These are phyloP conservation scores for Lentinus tigrinus DNA, from an alignment of 768 basidiomycete species.

Conservation along the genomic window DNA sequence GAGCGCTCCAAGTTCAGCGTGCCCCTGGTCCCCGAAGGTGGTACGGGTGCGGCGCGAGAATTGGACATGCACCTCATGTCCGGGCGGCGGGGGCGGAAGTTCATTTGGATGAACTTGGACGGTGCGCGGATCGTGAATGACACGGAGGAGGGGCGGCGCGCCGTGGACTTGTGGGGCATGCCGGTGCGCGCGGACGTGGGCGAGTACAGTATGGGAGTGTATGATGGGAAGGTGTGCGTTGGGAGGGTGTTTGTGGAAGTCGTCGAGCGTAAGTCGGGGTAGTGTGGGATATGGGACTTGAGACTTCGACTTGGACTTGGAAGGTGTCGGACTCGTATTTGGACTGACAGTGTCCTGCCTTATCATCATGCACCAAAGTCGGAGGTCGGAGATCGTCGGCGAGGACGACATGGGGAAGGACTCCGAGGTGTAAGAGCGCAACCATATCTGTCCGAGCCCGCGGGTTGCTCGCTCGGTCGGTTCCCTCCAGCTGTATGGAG, in stretches of 20 bases:
- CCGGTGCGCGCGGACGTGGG: conserved; percentile 52
- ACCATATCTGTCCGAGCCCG: too few relatives aligned
- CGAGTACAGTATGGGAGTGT: conserved; percentile 54
- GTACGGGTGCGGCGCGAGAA: conserved; percentile 28
- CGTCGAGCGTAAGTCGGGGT: conserved; percentile 31
- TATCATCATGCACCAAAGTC: too few relatives aligned
- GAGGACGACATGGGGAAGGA: too few relatives aligned
- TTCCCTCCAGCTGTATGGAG: too few relatives aligned
- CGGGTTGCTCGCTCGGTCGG: too few relatives aligned
- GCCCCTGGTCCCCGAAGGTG: conserved; percentile 29
- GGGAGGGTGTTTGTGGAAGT: conserved; percentile 59
- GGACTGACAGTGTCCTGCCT: too few relatives aligned
- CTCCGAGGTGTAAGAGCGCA: too few relatives aligned
- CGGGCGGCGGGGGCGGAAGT: conserved; percentile 53
- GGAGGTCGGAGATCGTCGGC: too few relatives aligned
- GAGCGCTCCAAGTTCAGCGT: conserved; percentile 62
- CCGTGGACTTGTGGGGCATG: conserved; percentile 56
- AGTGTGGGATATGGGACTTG: not conserved
- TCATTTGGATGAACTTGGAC: conserved; percentile 52
- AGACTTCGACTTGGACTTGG: not conserved
- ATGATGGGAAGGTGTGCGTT: conserved; percentile 51
- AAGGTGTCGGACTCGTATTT: not conserved
- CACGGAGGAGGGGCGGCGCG: conserved; percentile 34
- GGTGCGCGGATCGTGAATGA: conserved; percentile 23
- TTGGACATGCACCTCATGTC: conserved; percentile 50